phyloP scores from a whole-genome alignment of 208 protist genomes.

The Wallacemonas sp. region DNA sequence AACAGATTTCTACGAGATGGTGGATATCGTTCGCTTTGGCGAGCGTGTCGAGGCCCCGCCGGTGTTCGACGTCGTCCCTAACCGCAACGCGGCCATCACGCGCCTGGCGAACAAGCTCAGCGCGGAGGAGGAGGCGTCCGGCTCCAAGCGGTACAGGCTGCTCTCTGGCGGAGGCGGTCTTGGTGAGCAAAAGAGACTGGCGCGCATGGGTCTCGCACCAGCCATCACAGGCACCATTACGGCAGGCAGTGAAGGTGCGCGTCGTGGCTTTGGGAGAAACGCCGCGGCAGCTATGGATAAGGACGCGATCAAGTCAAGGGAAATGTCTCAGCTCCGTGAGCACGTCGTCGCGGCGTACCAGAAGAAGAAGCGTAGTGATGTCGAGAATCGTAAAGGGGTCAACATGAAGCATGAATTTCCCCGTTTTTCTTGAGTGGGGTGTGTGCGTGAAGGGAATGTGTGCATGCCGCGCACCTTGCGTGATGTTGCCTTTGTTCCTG shows the following conservation, averaged over 20 bases:
- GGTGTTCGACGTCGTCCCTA: conserved; percentile 82
- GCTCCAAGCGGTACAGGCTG: conserved; percentile 7
- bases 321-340: conserved; percentile 74
- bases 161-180: conserved; percentile 19
- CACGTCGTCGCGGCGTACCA: conserved; percentile 81
- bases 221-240: conserved; percentile 31
- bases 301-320: conserved; percentile 43
- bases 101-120: conserved; percentile 53
- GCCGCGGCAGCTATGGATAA: neutral
- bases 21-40: conserved; percentile 84
- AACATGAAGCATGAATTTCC: conserved; percentile 86
- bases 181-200: conserved; percentile 14
- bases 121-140: conserved; percentile 13
- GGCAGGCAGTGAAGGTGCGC: neutral
- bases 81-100: conserved; percentile 65
- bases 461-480: too few relatives aligned
- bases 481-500: too few relatives aligned
- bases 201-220: conserved; percentile 29
- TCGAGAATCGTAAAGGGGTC: conserved; percentile 55
- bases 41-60: conserved; percentile 87
- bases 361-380: conserved; percentile 47
- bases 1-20: conserved; percentile 81
- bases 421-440: conserved; percentile 30
- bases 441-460: too few relatives aligned
- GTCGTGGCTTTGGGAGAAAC: too few relatives aligned